These are phyloP conservation scores for Torulaspora quercuum DNA, from an alignment of 805 yeast species.

Conservation along the genomic window DNA sequence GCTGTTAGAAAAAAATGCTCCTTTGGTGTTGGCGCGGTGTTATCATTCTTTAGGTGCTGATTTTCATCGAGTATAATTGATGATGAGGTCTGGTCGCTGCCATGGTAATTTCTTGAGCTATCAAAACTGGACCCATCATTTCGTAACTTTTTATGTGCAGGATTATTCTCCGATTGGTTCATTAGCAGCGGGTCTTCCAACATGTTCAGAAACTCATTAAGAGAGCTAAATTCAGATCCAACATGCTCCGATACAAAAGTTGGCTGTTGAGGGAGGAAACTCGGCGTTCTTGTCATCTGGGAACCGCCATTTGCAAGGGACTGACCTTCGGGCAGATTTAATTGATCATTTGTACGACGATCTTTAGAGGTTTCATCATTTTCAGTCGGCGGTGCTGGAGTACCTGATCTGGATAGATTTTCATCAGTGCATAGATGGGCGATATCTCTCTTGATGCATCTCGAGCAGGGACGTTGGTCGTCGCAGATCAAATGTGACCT, in stretches of 20 bases:
- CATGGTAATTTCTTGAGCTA: background rate
- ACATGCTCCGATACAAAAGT: constrained; percentile 87
- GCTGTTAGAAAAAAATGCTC: constrained; percentile 94
- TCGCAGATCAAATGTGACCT: constrained; percentile 95
- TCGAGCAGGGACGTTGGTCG: constrained; percentile 59
- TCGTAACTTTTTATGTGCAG: background rate
- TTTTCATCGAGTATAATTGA: constrained; percentile 23
- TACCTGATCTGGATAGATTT: constrained; percentile 3
- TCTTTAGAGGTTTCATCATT: constrained; percentile 2
- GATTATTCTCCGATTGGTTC: constrained; percentile 1
- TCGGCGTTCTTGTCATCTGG: constrained; percentile 12
- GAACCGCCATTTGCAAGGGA: background rate
- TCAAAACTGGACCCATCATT: background rate
- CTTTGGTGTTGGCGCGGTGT: constrained; percentile 62
- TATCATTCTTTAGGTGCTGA: constrained; percentile 2
- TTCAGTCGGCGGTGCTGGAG: constrained; percentile 5
- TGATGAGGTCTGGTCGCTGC: background rate
- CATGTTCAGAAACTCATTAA: constrained; percentile 85
- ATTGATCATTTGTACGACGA: background rate
- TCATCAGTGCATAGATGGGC: constrained; percentile 85
- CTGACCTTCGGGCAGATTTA: constrained; percentile 1
- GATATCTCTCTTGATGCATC: constrained; percentile 83
- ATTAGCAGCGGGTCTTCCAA: constrained; percentile 69
- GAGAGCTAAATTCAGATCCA: constrained; percentile 85
- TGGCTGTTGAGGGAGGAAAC: constrained; percentile 54